Evolutionary conservation across 2,329 filamentous ascomycete species (phyloP), one percentile per base, ranked within the genome.

Genomic region (Scedosporium boydii): DNA sequence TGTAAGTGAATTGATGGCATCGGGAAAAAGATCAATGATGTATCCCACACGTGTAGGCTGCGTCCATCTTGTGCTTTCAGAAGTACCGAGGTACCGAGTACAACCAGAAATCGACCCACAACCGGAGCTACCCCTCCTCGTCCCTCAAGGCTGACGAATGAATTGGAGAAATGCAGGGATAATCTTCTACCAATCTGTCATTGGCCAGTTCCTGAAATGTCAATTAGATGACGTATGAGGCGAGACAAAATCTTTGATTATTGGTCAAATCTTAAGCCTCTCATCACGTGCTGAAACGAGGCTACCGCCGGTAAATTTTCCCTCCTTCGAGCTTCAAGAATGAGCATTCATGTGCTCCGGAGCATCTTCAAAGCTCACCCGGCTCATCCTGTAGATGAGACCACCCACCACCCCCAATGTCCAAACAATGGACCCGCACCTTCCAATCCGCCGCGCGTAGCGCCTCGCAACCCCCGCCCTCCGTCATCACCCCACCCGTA

Each of bases 401-500:
- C 60, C 21, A 26, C 38, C 21, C 60, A 48, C 48, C 18, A 38
- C 34, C 41, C 51, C 56, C 38, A 58, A 62, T 62, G 61, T 62
- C 61, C 55, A 62, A 58, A 51, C 61, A 53, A 62, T 62, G 61
- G 61, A 62, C 61, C n/a, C 61, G 61, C 16, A 42, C 6, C 27
- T 29, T 58, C 4, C 61, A 55, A 23, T 41, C 61, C 26, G 59
- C 42, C 41, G 42, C 41, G 21, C 38, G 26, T 48, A 48, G 26
- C 42, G 41, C 41, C 42, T 46, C 59, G 4, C 46, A 41, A 21
- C 21, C 59, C 38, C 29, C 60, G 21, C 26, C 46, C 4, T 7
- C 23, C 53, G 9, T 42, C 27, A 58, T 51, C 56, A 26, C 29
- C 27, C 60, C 60, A 16, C 62, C 65, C 42, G 71, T 66, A 12